Conservation (phyloP, 768 basidiomycete species). For the Russula griseocarnosa region DNA sequence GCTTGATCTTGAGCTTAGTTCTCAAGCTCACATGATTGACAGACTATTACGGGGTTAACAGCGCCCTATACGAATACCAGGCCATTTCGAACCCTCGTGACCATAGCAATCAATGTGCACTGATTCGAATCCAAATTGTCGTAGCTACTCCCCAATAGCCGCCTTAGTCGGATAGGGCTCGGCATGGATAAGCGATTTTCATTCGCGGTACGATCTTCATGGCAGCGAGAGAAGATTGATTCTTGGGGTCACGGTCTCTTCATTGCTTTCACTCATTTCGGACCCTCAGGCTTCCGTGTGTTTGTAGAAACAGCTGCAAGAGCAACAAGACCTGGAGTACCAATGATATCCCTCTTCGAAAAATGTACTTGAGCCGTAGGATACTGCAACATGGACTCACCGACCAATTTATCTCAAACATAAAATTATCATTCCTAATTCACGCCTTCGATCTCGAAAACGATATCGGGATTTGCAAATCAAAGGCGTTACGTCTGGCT, state of each 20-base stretch:
- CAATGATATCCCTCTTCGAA: background rate
- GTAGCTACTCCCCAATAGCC: too few relatives aligned
- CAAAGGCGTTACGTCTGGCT: background rate
- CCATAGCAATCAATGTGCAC: too few relatives aligned
- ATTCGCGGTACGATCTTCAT: background rate
- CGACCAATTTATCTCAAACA: constrained; percentile 14
- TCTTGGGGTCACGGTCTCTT: too few relatives aligned
- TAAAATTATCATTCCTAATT: constrained; percentile 4
- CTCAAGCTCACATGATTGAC: background rate
- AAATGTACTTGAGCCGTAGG: background rate
- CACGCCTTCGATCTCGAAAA: constrained; percentile 2
- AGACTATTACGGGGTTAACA: background rate
- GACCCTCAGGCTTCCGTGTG: too few relatives aligned
- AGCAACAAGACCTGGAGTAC: background rate
- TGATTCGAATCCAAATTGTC: too few relatives aligned
- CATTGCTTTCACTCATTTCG: too few relatives aligned
- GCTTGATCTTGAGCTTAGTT: too few relatives aligned
- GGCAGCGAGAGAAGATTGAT: background rate
- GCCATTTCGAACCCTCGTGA: too few relatives aligned
- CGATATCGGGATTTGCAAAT: background rate
- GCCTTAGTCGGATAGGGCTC: too few relatives aligned
- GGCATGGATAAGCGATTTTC: too few relatives aligned
- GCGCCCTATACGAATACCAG: too few relatives aligned
- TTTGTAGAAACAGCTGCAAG: too few relatives aligned
- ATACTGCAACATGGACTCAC: background rate